Evolutionary conservation across 2,329 filamentous ascomycete species (phyloP), one percentile per base, ranked within the genome.

Genomic region (Trichophaea hybrida): DNA sequence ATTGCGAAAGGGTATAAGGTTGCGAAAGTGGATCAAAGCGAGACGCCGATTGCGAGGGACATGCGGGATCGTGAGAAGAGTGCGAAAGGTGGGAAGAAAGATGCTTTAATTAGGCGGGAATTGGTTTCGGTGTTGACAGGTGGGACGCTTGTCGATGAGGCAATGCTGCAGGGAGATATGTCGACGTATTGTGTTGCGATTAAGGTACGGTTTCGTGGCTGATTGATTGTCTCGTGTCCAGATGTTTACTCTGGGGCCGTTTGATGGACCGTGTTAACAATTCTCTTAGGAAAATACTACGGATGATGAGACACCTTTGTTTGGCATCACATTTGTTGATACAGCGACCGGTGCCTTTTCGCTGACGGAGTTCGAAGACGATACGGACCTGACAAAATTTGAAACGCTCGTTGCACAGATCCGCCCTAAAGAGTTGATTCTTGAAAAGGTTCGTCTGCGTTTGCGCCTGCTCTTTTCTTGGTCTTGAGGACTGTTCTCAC

Each of bases 81-180:
- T 24, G 24, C 24, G 24, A 24, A 24, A 3, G 24, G 24, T 24
- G 24, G 24, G 24, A 24, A 24, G 24, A 24, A 24, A 24, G 24
- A 24, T 24, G 24, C 24, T 24, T 24, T 24, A 3, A 24, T 24
- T 24, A 24, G 24, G 24, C 24, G 24, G 1, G 24, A 24, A 24
- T 24, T 24, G 24, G 24, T 24, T 24, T 24, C 24, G 1, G 24
- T 24, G 24, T 24, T 24, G 24, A 24, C 24, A 3, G 24, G 24
- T 24, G 24, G 24, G 3, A 24, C 24, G 1, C 24, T 24, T 24
- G 24, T 97, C 4, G 93, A 98, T 62, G 89, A 88, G 13, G 84
- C 86, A 65, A 98, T 98, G 93, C 80, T 98, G 46, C 90, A 97
- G 71, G 88, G 94, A 69, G 93, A 98, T 71, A 95, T 95, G 85